Evolutionary conservation across 495 filamentous ascomycete species (phyloP).

Genomic region (Sordaria brevicollis): DNA sequence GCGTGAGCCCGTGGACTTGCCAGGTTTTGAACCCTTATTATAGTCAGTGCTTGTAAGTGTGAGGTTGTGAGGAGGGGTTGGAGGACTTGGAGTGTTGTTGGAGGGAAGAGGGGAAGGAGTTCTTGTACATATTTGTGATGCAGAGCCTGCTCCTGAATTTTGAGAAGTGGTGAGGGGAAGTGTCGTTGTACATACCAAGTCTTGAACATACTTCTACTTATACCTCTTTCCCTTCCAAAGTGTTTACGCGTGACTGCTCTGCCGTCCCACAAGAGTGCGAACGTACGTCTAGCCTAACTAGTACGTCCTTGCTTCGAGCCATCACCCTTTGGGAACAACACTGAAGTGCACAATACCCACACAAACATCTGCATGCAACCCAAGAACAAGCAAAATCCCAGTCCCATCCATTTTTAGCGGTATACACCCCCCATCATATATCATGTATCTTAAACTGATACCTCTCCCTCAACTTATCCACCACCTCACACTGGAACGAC

Average conservation of each 20-base stretch:
- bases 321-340: background rate
- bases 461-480: conserved; percentile 5
- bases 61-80: background rate
- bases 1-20: conserved; percentile 32
- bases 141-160: background rate
- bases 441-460: background rate
- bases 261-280: no score
- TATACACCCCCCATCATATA: background rate
- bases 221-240: no score
- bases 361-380: no score
- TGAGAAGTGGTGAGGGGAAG: background rate
- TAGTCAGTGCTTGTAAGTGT: conserved; percentile 27
- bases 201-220: background rate
- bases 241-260: no score
- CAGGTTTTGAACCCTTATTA: conserved; percentile 28
- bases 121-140: background rate
- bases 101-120: background rate
- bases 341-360: background rate
- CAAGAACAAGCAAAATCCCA: no score
- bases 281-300: no score
- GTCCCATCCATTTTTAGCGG: no score
- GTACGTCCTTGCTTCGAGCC: background rate
- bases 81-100: background rate
- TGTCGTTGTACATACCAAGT: background rate
- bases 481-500: conserved; percentile 3